Percentiles rank a stretch among this genome's conserved stretches.
phyloP scores from a whole-genome alignment of 2,329 filamentous ascomycete genomes.

The Aspergillus sp. region DNA sequence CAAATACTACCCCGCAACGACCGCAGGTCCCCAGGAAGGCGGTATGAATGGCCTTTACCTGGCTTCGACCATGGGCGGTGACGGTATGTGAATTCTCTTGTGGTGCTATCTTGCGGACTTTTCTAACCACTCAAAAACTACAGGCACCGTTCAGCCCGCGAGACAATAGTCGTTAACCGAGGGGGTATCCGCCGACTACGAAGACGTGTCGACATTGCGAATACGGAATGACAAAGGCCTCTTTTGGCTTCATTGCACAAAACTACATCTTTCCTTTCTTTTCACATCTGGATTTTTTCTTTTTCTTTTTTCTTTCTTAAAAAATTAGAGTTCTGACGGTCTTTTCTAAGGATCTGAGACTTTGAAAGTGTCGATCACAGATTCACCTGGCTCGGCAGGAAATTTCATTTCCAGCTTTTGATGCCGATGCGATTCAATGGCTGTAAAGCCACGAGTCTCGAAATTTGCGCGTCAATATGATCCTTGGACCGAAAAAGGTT shows the following conservation, averaged over 20 bases:
- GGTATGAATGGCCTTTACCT: slow-evolving; percentile 45
- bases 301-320: slow-evolving; percentile 3
- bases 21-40: slow-evolving; percentile 33
- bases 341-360: background rate
- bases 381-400: too few relatives aligned
- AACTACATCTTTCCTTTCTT: background rate
- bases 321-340: background rate
- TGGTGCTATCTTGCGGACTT: slow-evolving; percentile 18
- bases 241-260: too few relatives aligned
- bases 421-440: too few relatives aligned
- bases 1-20: slow-evolving; percentile 48
- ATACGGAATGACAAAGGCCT: too few relatives aligned
- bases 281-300: slow-evolving; percentile 3
- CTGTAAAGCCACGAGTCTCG: background rate
- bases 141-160: slow-evolving; percentile 52
- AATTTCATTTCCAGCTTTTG: too few relatives aligned
- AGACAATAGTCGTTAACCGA: slow-evolving; percentile 42
- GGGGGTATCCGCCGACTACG: too few relatives aligned
- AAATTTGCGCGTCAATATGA: too few relatives aligned
- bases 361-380: too few relatives aligned
- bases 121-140: slow-evolving; percentile 34
- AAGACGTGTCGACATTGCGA: too few relatives aligned
- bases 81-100: slow-evolving; percentile 31
- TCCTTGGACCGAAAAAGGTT: too few relatives aligned
- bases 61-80: slow-evolving; percentile 43